phyloP scores from a whole-genome alignment of 164 flowering plant species.

The Stephania japonica region DNA sequence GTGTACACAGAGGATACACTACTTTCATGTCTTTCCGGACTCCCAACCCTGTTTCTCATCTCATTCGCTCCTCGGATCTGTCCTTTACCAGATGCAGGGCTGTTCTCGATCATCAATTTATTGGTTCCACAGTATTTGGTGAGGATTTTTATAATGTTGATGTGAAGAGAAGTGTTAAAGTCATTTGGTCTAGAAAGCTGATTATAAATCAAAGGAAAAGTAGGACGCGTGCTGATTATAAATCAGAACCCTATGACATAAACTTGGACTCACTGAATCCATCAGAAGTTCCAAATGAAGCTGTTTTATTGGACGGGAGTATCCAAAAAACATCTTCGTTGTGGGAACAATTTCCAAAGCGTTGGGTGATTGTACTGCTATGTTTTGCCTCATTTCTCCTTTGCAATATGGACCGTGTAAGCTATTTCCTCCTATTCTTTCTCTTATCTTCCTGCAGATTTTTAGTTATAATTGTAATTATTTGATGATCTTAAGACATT shows the following conservation, averaged over 20 bases:
- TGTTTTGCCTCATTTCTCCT: constrained; percentile 86
- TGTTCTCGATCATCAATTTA: constrained; percentile 18
- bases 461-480: background rate
- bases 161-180: constrained; percentile 22
- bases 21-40: constrained; percentile 20
- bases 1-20: constrained; percentile 15
- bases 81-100: constrained; percentile 15
- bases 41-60: constrained; percentile 18
- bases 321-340: constrained; percentile 35
- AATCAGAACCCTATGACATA: constrained; percentile 65
- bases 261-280: constrained; percentile 36
- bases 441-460: background rate
- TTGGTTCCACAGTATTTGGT: constrained; percentile 19
- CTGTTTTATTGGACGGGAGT: constrained; percentile 32
- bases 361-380: constrained; percentile 92
- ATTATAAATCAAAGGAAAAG: constrained; percentile 27
- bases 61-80: constrained; percentile 19
- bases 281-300: constrained; percentile 49
- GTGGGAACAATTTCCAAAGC: constrained; percentile 84
- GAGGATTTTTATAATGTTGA: constrained; percentile 14
- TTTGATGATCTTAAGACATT: background rate
- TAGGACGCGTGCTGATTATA: constrained; percentile 48
- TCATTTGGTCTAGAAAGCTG: constrained; percentile 27
- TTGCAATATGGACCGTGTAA: constrained; percentile 98
- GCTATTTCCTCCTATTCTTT: constrained; percentile 17